Evolutionary conservation across 2,329 filamentous ascomycete species (phyloP).

Genomic region (Trichoderma asperellum): DNA sequence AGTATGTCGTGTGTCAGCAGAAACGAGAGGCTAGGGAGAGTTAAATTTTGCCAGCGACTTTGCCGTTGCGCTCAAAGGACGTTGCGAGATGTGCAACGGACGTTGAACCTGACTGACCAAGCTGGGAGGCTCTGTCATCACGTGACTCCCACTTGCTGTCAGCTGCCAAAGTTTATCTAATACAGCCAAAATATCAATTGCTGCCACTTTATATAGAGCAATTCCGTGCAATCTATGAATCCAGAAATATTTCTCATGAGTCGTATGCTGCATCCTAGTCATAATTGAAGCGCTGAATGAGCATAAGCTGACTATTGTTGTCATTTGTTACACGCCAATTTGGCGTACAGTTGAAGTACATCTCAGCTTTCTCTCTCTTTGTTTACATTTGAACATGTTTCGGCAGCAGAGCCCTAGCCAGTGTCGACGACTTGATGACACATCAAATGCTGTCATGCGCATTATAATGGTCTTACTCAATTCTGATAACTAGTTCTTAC

Average conservation of each 20-base stretch:
- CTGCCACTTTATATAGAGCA: background rate
- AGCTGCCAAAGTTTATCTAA: background rate
- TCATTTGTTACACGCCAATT: background rate
- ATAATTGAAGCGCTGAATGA: background rate
- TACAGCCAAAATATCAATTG: background rate
- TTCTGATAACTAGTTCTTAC: background rate
- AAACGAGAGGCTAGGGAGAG: constrained; percentile 12
- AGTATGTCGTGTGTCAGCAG: background rate
- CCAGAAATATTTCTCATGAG: background rate
- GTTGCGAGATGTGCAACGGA: constrained; percentile 16
- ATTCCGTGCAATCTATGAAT: background rate
- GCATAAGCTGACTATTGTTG: background rate
- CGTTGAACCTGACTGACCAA: constrained; percentile 20
- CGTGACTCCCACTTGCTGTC: constrained; percentile 9
- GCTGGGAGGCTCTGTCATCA: constrained; percentile 9
- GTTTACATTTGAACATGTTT: background rate
- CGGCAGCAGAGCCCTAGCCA: background rate
- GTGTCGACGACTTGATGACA: background rate
- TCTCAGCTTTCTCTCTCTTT: background rate
- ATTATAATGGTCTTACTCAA: background rate
- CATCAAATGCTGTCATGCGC: background rate
- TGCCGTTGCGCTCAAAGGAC: constrained; percentile 14
- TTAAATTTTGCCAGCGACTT: constrained; percentile 15
- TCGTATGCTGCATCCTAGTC: background rate
- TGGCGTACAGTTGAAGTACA: background rate